Evolutionary conservation across 1,139 yeast genomes (phyloP).

Genomic region (Geotrichum histeridarum): DNA sequence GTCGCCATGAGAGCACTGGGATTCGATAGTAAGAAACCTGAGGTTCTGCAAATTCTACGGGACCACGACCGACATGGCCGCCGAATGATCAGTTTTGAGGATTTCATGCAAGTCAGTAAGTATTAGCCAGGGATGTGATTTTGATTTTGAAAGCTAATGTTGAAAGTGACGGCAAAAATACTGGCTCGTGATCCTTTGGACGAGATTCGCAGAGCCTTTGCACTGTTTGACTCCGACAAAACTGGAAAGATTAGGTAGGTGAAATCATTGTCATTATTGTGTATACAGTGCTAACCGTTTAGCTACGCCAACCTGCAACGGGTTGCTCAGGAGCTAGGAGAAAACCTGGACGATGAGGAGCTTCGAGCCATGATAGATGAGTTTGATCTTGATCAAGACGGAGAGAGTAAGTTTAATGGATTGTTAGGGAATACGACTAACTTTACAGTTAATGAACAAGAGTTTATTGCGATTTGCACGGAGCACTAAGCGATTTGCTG

Average conservation of each 20-base stretch:
- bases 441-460: conserved; percentile 66
- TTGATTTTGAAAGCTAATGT: not conserved
- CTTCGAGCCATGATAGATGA: conserved; percentile 96
- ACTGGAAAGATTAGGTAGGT: conserved; percentile 65
- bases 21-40: conserved; percentile 75
- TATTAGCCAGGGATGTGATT: conserved; percentile 20
- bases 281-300: conserved; percentile 30
- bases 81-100: conserved; percentile 70
- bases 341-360: conserved; percentile 86
- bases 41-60: conserved; percentile 72
- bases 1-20: conserved; percentile 94
- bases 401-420: conserved; percentile 50
- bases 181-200: conserved; percentile 86
- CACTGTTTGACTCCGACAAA: conserved; percentile 79
- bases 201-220: conserved; percentile 86
- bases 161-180: conserved; percentile 66
- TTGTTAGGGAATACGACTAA: conserved; percentile 7
- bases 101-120: conserved; percentile 68
- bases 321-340: conserved; percentile 91
- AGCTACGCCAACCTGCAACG: conserved; percentile 69
- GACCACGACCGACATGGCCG: conserved; percentile 78
- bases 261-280: conserved; percentile 11
- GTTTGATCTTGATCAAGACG: conserved; percentile 94
- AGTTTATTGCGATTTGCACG: conserved; percentile 84
- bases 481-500: conserved; percentile 40